Evolutionary conservation across 2,329 filamentous ascomycete species (phyloP), one percentile per base, ranked within the genome.

Genomic region (Sarocladiaceae sp.): DNA sequence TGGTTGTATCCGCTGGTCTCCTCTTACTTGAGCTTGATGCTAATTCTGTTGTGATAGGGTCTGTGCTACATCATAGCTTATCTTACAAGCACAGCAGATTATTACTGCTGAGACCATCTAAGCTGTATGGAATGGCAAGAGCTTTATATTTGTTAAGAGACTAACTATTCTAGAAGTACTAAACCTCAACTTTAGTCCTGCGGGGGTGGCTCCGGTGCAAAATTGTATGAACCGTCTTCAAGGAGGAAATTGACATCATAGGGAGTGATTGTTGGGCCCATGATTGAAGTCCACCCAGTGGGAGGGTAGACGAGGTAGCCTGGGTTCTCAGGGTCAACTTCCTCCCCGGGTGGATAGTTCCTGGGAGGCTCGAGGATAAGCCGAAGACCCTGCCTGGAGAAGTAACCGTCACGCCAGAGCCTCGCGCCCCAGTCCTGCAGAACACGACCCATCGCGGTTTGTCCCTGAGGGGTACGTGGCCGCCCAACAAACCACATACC

Each of bases 91-190:
- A 40, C 37, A 20, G 10, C 10, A 40, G 3, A 40, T 40, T 7
- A 40, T 40, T 40, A 40, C 37, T 40, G 37, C 37, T 40, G 37
- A 12, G 37, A 40, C 20, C 20, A 40, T 40, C 37, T 40, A 40
- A 40, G 7, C 37, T 40, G 37, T 20, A 40, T 40, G 7, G 20
- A 15, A 40, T 40, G 37, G 37, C 37, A 40, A 40, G 37, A 23
- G 17, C 37, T 40, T 40, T 40, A 40, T 23, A 23, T 40, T 40
- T 40, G 37, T 20, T 17, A 40, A 40, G 37, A 40, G 37, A 40
- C 37, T 23, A 40, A 40, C 20, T 40, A 40, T 40, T 40, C 37
- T 20, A 40, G 37, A 40, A 40, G 37, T 40, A 40, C 37, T 40
- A 40, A 36, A 36, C 33, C 33, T 36, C 20, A 40, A 20, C 6